Base-by-base conservation (phyloP, 768 basidiomycete species). In the Suillus ampliporus region DNA sequence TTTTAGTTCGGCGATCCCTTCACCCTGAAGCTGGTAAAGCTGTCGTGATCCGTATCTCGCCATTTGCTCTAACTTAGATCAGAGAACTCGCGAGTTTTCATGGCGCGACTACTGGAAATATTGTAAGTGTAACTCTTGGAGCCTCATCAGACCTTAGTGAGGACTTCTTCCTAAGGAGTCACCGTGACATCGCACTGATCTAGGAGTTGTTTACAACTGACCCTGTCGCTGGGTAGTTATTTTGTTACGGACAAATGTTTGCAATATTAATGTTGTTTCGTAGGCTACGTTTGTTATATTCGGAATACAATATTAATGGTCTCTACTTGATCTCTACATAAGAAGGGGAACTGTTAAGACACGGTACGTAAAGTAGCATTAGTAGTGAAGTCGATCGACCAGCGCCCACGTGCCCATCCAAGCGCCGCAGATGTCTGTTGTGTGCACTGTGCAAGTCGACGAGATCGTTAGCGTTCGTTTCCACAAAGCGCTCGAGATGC, bases 321-420 rank as follows among this genome's bases (percentile, higher is more conserved):
- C 26, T 51, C 50, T 51, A 11, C 19, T 19, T 51, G 50, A 51
- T 51, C 10, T 50, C 31, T 28, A 4, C 50, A 51, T 51, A 51
- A 19, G 26, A 10, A 26, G 8, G 26, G 26, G 17, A 28, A 28
- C 1, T 17, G 19, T 51, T 13, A 51, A 51, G 11, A 31, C 31
- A 31, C 6, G 31, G 31, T 31, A 31, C 6, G 31, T 6, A 31
- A n/a, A 31, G 31, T 31, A 31, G 31, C 31, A 6, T 31, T 31
- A 6, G 31, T 6, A 31, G 4, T 31, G 31, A 31, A 31, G 31
- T 31, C 31, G 31, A 31, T 78, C 75, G 59, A 83, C 75, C 65
- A 98, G 81, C 0, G 90, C 88, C 89, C 91, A 97, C 86, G 98
- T 90, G 3, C 79, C 86, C 84, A 95, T 90, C 83, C 94, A 98